These are phyloP conservation scores for Penstemon barbatus DNA, from an alignment of 257 asterid genomes.

Conservation along the genomic window DNA sequence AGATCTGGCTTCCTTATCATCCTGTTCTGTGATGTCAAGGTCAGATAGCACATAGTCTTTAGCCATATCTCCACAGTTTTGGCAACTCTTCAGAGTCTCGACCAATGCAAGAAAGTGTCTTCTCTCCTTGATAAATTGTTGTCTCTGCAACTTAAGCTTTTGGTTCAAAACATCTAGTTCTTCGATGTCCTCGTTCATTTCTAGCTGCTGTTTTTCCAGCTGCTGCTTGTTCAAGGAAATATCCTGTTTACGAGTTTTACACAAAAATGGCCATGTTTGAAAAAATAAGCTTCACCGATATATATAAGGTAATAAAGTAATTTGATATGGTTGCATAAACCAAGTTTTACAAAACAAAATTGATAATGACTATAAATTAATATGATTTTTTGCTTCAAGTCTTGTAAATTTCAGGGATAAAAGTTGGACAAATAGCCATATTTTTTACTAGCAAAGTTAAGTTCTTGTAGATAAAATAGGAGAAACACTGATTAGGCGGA, in stretches of 20 bases:
- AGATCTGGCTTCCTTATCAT: conserved; percentile 42
- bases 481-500: conserved; percentile 15
- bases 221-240: conserved; percentile 48
- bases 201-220: conserved; percentile 66
- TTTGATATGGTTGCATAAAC: too few relatives aligned
- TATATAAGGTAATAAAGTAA: too few relatives aligned
- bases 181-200: conserved; percentile 71
- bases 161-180: conserved; percentile 67
- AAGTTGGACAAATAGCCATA: background rate
- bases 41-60: conserved; percentile 50
- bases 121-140: conserved; percentile 58
- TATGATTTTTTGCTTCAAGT: background rate
- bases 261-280: too few relatives aligned
- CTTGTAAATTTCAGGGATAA: background rate
- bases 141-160: conserved; percentile 63
- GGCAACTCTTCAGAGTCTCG: conserved; percentile 60
- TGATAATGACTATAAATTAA: background rate
- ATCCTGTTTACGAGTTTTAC: conserved; percentile 32
- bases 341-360: background rate
- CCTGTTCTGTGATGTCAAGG: conserved; percentile 43
- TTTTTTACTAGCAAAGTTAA: background rate
- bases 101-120: conserved; percentile 49
- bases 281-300: too few relatives aligned
- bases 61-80: conserved; percentile 56
- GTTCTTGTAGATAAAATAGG: background rate